Percentiles rank a stretch among this genome's conserved stretches.
Evolutionary conservation across 805 yeast species (phyloP).

Genomic region (Scheffersomyces coipomensis): DNA sequence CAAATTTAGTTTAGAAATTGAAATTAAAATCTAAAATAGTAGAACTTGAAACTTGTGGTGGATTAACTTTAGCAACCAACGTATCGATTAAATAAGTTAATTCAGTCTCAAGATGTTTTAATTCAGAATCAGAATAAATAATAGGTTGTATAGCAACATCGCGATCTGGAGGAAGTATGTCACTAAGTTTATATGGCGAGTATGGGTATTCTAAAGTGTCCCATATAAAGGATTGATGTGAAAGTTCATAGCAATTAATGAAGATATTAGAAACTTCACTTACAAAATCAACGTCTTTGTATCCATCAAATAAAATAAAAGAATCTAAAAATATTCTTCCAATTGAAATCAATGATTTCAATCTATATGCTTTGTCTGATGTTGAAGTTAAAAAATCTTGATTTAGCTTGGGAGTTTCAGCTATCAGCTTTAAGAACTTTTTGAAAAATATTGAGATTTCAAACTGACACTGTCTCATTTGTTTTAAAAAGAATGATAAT

Average conservation of each 20-base stretch:
- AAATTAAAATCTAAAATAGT: slow-evolving; percentile 3
- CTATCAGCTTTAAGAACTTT: slow-evolving; percentile 21
- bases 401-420: slow-evolving; percentile 13
- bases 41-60: background rate
- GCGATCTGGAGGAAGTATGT: slow-evolving; percentile 5
- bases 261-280: background rate
- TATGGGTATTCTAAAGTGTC: slow-evolving; percentile 3
- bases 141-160: background rate
- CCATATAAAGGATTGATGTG: slow-evolving; percentile 7
- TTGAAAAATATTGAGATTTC: slow-evolving; percentile 17
- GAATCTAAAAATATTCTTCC: slow-evolving; percentile 16
- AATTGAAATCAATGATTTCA: slow-evolving; percentile 4
- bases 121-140: background rate
- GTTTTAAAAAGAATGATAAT: slow-evolving; percentile 15
- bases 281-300: slow-evolving; percentile 21
- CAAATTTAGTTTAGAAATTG: slow-evolving; percentile 1
- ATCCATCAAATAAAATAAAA: slow-evolving; percentile 30
- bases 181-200: slow-evolving; percentile 5
- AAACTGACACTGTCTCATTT: slow-evolving; percentile 17
- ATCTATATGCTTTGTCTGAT: slow-evolving; percentile 4
- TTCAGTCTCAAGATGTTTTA: background rate
- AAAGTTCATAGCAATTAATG: background rate
- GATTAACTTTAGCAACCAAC: background rate
- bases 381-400: slow-evolving; percentile 5
- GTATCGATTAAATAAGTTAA: background rate